Conservation (phyloP, 176 grass and related monocot species). For the Hordeum marinum region DNA sequence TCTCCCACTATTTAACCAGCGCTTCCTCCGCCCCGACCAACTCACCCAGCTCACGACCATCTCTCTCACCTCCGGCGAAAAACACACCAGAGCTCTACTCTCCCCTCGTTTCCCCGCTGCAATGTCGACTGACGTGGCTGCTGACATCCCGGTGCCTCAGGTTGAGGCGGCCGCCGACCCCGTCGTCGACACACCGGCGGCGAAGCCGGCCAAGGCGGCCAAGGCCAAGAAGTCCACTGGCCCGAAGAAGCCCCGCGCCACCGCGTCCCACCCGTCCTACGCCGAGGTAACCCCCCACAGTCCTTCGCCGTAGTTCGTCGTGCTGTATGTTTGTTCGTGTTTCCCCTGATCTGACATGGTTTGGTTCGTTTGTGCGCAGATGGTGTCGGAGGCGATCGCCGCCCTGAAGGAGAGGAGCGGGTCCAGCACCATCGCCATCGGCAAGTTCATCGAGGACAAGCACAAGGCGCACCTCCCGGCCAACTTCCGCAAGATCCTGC, state of each 20-base stretch:
- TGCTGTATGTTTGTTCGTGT: no score
- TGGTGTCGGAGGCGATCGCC: slow-evolving; percentile 68
- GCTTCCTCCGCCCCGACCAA: slow-evolving; percentile 16
- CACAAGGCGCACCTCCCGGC: slow-evolving; percentile 42
- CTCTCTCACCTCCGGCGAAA: background rate
- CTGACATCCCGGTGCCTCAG: background rate
- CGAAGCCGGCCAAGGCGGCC: slow-evolving; percentile 54
- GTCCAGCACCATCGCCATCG: slow-evolving; percentile 73
- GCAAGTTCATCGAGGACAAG: slow-evolving; percentile 72
- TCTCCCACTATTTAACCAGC: slow-evolving; percentile 51
- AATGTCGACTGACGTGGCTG: slow-evolving; percentile 46
- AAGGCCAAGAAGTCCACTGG: slow-evolving; percentile 74
- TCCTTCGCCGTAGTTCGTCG: background rate
- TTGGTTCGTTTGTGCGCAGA: slow-evolving; percentile 21
- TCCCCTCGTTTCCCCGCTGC: no score
- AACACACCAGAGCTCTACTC: background rate
- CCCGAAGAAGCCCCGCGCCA: slow-evolving; percentile 27
- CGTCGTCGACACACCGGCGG: slow-evolving; percentile 30
- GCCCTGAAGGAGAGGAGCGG: slow-evolving; percentile 73
- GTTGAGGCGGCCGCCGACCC: slow-evolving; percentile 9
- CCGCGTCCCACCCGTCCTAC: slow-evolving; percentile 63
- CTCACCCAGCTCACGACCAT: background rate
- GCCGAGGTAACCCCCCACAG: slow-evolving; percentile 31
- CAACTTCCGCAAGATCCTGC: slow-evolving; percentile 65
- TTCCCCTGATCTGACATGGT: background rate